Evolutionary conservation across 1,284 basidiomycete species (phyloP).

Genomic region (Malassezia obtusa): DNA sequence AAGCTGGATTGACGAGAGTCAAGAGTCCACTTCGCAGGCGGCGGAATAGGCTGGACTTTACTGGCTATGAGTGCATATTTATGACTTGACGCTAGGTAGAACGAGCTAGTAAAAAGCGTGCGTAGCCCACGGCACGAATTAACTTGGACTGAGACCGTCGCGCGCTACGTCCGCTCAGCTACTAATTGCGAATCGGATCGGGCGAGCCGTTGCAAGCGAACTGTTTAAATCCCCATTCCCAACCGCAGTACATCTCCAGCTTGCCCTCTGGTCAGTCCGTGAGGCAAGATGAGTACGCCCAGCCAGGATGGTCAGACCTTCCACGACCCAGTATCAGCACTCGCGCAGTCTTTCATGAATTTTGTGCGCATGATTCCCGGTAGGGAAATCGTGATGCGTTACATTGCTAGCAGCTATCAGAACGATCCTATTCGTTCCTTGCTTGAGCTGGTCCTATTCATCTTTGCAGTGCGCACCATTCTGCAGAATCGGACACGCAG

Average conservation of each 20-base stretch:
- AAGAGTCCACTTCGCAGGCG: slow-evolving; percentile 15
- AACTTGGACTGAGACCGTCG: no score
- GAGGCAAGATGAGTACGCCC: neutral
- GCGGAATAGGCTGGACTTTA: neutral
- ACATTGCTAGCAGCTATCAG: slow-evolving; percentile 70
- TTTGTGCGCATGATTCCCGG: slow-evolving; percentile 59
- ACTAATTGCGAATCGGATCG: no score
- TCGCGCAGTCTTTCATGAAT: neutral
- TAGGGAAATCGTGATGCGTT: slow-evolving; percentile 77
- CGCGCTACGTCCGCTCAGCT: no score
- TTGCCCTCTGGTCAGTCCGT: no score
- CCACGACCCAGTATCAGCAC: neutral
- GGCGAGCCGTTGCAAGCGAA: no score
- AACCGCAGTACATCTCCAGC: no score
- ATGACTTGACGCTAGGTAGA: no score
- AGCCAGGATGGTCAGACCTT: neutral
- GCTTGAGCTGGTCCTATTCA: slow-evolving; percentile 76
- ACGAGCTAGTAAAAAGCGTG: no score
- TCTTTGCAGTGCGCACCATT: slow-evolving; percentile 74
- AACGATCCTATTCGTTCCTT: slow-evolving; percentile 73
- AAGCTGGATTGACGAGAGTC: slow-evolving; percentile 46
- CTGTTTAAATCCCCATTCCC: no score
- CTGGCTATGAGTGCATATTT: no score
- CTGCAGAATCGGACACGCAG: slow-evolving; percentile 79
- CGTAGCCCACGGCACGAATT: no score